A percentile compares a stretch with the other conserved stretches of the same genome.
These are phyloP conservation scores for Naumovozyma baii DNA, from an alignment of 805 yeast genomes.

Conservation along the genomic window DNA sequence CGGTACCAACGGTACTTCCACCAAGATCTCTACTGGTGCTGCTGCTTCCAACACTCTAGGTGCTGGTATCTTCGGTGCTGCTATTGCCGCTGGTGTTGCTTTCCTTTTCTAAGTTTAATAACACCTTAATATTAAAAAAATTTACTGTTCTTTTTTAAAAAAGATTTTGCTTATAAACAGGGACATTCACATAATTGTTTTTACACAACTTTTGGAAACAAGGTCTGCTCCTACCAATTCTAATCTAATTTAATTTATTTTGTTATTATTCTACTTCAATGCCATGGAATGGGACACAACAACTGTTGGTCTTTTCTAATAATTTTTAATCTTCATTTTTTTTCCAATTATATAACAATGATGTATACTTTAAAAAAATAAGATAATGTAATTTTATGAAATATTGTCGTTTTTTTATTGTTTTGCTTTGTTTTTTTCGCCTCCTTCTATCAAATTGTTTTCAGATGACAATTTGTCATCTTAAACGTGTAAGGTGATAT, in stretches of 20 bases:
- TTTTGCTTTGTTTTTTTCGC: no score
- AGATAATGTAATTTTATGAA: neutral
- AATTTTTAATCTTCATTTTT: no score
- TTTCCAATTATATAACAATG: neutral
- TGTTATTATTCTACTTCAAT: no score
- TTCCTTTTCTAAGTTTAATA: slow-evolving; percentile 34
- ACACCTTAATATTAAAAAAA: neutral
- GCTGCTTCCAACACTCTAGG: slow-evolving; percentile 48
- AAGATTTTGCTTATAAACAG: no score
- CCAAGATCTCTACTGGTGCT: slow-evolving; percentile 36
- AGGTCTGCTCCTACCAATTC: no score
- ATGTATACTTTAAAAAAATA: neutral
- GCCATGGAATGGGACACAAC: no score
- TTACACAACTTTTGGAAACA: no score
- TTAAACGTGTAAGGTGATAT: neutral
- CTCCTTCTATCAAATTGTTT: no score
- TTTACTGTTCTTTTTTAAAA: neutral
- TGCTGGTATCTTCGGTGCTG: slow-evolving; percentile 74
- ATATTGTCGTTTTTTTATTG: neutral
- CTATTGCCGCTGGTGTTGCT: slow-evolving; percentile 73
- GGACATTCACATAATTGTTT: no score
- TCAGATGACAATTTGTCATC: no score
- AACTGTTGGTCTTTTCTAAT: no score
- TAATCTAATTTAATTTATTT: no score
- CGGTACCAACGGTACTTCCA: slow-evolving; percentile 34